These are phyloP conservation scores for Domatiomyces globalis DNA, from an alignment of 2,329 filamentous ascomycete genomes.

Conservation along the genomic window DNA sequence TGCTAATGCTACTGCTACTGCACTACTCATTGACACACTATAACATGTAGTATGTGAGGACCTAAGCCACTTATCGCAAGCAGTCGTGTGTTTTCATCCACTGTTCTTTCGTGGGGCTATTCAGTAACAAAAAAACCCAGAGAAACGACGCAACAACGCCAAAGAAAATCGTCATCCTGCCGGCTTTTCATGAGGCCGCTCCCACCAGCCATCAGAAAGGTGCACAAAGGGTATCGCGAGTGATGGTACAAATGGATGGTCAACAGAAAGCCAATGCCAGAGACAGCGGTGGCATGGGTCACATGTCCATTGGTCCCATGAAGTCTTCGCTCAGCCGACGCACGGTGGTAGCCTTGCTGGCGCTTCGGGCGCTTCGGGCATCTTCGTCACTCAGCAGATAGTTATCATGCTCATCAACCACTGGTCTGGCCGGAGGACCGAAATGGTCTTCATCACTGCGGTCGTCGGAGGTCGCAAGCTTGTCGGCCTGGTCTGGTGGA, in stretches of 20 bases:
- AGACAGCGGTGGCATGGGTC: slow-evolving; percentile 2
- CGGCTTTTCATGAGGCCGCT: slow-evolving; percentile 7
- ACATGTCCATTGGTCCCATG: slow-evolving; percentile 40
- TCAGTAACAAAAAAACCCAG: background rate
- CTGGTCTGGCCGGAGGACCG: slow-evolving; percentile 18
- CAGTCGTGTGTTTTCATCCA: too few species aligned
- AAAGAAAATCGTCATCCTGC: background rate
- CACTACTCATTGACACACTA: too few species aligned
- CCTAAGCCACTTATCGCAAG: too few species aligned
- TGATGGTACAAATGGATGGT: slow-evolving; percentile 5
- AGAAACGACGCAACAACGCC: background rate
- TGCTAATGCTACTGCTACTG: too few species aligned
- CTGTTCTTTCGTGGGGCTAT: background rate
- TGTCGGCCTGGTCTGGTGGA: slow-evolving; percentile 6
- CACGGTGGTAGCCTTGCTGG: slow-evolving; percentile 29
- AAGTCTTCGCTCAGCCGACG: slow-evolving; percentile 41
- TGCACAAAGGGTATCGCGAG: slow-evolving; percentile 13
- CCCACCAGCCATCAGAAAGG: slow-evolving; percentile 10
- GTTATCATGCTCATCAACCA: slow-evolving; percentile 29
- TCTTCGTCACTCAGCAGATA: slow-evolving; percentile 34
- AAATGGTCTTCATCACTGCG: slow-evolving; percentile 17
- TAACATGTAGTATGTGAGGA: too few species aligned
- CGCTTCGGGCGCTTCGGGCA: slow-evolving; percentile 22
- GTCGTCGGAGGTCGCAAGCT: slow-evolving; percentile 5
- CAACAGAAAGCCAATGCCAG: slow-evolving; percentile 1